Percentiles rank a stretch among this genome's conserved stretches.
Conservation (phyloP, 2,329 filamentous ascomycete species). For the Grosmannia huntii region DNA sequence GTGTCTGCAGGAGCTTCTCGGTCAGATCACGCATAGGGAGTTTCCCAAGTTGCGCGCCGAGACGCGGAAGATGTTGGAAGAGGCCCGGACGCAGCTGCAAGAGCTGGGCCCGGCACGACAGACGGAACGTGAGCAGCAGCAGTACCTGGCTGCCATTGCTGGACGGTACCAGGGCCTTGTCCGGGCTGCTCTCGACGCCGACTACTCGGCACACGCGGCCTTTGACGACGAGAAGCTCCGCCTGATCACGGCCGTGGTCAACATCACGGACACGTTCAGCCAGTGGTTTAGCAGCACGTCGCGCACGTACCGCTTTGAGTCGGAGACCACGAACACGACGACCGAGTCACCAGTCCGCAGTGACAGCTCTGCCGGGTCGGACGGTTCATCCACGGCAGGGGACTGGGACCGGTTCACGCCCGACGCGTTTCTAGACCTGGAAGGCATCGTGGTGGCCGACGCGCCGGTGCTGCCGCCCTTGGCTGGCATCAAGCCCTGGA, state of each 20-base stretch:
- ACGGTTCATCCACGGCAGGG: background rate
- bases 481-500: background rate
- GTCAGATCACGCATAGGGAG: background rate
- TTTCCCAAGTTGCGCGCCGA: background rate
- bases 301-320: background rate
- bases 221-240: background rate
- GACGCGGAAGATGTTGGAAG: background rate
- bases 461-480: background rate
- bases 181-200: background rate
- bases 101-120: background rate
- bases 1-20: background rate
- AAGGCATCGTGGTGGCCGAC: background rate
- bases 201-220: background rate
- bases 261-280: background rate
- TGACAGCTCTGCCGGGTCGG: background rate
- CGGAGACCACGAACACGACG: background rate
- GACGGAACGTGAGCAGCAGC: background rate
- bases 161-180: background rate
- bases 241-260: background rate
- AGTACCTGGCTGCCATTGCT: background rate
- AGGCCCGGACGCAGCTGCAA: background rate
- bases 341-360: too few relatives aligned
- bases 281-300: background rate
- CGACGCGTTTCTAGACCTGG: background rate
- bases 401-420: background rate